These are phyloP conservation scores for Emergomyces orientalis DNA, from an alignment of 2,329 filamentous ascomycete species.

Conservation along the genomic window DNA sequence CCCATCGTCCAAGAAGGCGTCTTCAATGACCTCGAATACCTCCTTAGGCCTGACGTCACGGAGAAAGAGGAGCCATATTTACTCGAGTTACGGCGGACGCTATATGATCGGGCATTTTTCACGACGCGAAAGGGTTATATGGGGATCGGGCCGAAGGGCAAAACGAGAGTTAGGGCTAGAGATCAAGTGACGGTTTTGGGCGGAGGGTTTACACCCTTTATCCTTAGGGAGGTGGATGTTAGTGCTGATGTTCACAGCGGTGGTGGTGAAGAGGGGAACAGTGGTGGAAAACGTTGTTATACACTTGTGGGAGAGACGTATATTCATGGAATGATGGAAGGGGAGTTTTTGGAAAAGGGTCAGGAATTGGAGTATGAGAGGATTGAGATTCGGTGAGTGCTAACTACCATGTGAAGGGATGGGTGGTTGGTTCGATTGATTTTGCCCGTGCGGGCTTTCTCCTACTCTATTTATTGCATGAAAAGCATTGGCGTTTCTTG, in stretches of 20 bases:
- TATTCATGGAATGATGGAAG: conserved; percentile 10
- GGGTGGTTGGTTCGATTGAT: neutral
- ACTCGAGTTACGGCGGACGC: conserved; percentile 6
- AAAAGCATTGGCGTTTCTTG: neutral
- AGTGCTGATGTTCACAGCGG: neutral
- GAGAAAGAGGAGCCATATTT: conserved; percentile 2
- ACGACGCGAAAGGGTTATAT: conserved; percentile 5
- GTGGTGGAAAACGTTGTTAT: neutral
- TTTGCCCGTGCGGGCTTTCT: neutral
- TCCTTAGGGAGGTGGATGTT: neutral
- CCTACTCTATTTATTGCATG: neutral
- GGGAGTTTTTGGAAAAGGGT: conserved; percentile 2
- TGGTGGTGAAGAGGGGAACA: neutral
- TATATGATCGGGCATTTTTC: conserved; percentile 7
- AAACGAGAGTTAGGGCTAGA: conserved; percentile 2
- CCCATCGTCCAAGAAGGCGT: conserved; percentile 5
- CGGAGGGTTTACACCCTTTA: conserved; percentile 7
- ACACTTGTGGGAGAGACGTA: conserved; percentile 8
- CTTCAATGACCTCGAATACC: conserved; percentile 5
- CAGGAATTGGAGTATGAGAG: conserved; percentile 4
- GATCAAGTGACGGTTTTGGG: conserved; percentile 3
- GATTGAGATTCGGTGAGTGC: conserved; percentile 6
- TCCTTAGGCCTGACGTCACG: neutral
- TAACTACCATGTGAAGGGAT: neutral
- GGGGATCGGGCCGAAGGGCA: conserved; percentile 6